Evolutionary conservation across 1,139 yeast species (phyloP).

Genomic region (Taiozyma sp.): DNA sequence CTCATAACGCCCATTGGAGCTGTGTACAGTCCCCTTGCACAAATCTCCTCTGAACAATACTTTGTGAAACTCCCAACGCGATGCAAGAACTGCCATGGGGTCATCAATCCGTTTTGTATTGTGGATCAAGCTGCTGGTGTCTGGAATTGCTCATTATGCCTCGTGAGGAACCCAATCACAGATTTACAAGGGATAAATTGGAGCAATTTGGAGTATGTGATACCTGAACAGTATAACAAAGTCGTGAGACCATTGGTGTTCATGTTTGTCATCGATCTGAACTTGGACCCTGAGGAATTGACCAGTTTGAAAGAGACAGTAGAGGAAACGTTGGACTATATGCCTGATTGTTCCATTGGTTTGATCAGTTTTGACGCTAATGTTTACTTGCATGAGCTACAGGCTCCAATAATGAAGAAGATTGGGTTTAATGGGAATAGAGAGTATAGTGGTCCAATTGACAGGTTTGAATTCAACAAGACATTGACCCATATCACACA

Average conservation of each 20-base stretch:
- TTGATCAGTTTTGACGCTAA: constrained; percentile 56
- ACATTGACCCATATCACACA: background rate
- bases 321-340: constrained; percentile 43
- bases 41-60: constrained; percentile 23
- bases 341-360: constrained; percentile 55
- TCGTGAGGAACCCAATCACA: constrained; percentile 41
- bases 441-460: constrained; percentile 30
- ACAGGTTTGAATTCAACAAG: background rate
- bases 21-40: constrained; percentile 46
- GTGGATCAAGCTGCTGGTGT: constrained; percentile 47
- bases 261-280: constrained; percentile 47
- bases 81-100: constrained; percentile 49
- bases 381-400: constrained; percentile 57
- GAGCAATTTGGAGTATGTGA: constrained; percentile 29
- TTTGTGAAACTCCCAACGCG: constrained; percentile 47
- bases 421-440: constrained; percentile 52
- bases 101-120: constrained; percentile 51
- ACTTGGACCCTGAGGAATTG: constrained; percentile 56
- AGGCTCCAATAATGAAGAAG: constrained; percentile 28
- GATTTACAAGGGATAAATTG: constrained; percentile 34
- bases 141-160: constrained; percentile 57
- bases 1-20: constrained; percentile 59
- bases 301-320: constrained; percentile 49
- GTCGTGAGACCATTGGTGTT: background rate
- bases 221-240: constrained; percentile 24